A percentile compares a stretch with the other conserved stretches of the same genome.
Evolutionary conservation across 75 land plant genomes (phyloP).

Genomic region (Adiantum capillusveneris): DNA sequence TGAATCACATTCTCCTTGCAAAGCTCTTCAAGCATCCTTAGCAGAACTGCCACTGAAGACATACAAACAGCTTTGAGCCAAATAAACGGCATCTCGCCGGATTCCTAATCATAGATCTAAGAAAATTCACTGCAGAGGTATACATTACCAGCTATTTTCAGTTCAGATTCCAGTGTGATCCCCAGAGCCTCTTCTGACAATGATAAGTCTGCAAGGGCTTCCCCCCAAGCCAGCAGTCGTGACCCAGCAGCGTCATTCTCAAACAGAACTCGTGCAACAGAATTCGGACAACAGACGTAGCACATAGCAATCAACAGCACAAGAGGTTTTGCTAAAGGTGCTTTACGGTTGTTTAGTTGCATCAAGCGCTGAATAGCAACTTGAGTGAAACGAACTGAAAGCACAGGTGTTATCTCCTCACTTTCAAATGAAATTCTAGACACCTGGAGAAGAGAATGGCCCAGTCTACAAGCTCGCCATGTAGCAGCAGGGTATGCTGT

Average conservation of each 20-base stretch:
- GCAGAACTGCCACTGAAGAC: constrained; percentile 16
- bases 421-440: constrained; percentile 51
- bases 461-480: constrained; percentile 68
- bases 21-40: constrained; percentile 42
- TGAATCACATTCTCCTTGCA: constrained; percentile 9
- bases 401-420: constrained; percentile 30
- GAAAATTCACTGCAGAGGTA: not conserved
- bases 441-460: constrained; percentile 53
- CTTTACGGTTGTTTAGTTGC: constrained; percentile 27
- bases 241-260: constrained; percentile 13
- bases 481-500: constrained; percentile 60
- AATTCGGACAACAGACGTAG: constrained; percentile 48
- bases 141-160: constrained; percentile 52
- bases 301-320: constrained; percentile 58
- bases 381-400: constrained; percentile 37
- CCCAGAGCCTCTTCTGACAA: constrained; percentile 28
- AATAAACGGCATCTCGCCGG: not conserved
- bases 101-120: not conserved
- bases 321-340: constrained; percentile 62
- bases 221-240: constrained; percentile 38
- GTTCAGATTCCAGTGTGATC: constrained; percentile 46
- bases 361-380: constrained; percentile 51
- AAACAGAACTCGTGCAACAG: constrained; percentile 42
- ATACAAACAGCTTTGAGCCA: not conserved
- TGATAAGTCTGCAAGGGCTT: constrained; percentile 35